A percentile compares a stretch with the other conserved stretches of the same genome.
Evolutionary conservation across 1,139 yeast genomes (phyloP).

Genomic region (Pichia cactophila): DNA sequence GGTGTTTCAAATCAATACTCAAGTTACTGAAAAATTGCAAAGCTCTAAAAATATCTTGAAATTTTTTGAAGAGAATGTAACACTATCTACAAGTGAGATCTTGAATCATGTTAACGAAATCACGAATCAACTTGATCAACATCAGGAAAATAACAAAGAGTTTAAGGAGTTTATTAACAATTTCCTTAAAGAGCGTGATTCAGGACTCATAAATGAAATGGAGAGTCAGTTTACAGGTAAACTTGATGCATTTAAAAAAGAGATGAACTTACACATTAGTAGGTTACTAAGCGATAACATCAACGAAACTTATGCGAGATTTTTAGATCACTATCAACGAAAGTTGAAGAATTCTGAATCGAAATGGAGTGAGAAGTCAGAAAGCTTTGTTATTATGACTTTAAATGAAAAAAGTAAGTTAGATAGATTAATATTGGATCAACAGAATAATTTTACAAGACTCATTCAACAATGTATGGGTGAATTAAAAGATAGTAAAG

Average conservation of each 20-base stretch:
- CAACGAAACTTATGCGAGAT: constrained; percentile 6
- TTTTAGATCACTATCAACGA: constrained; percentile 8
- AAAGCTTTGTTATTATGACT: background rate
- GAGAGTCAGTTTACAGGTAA: background rate
- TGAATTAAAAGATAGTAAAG: background rate
- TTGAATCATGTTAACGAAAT: background rate
- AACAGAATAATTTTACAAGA: background rate
- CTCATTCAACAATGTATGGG: background rate
- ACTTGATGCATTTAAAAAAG: background rate
- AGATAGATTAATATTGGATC: background rate
- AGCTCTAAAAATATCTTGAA: too few relatives aligned
- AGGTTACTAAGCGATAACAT: constrained; percentile 3
- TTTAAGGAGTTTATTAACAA: constrained; percentile 2
- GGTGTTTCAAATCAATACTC: background rate
- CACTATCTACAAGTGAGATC: background rate
- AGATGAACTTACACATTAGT: constrained; percentile 2
- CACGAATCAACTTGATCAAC: background rate
- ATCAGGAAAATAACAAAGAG: background rate
- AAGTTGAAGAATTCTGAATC: background rate
- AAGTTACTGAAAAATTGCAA: background rate
- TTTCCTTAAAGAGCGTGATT: constrained; percentile 1
- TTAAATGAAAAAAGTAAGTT: background rate
- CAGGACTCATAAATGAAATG: background rate
- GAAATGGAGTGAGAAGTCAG: background rate
- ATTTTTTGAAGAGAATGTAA: background rate